A percentile compares a stretch with the other conserved stretches of the same genome.
Evolutionary conservation across 2,329 filamentous ascomycete genomes (phyloP).

Genomic region (Ophiostoma montium): DNA sequence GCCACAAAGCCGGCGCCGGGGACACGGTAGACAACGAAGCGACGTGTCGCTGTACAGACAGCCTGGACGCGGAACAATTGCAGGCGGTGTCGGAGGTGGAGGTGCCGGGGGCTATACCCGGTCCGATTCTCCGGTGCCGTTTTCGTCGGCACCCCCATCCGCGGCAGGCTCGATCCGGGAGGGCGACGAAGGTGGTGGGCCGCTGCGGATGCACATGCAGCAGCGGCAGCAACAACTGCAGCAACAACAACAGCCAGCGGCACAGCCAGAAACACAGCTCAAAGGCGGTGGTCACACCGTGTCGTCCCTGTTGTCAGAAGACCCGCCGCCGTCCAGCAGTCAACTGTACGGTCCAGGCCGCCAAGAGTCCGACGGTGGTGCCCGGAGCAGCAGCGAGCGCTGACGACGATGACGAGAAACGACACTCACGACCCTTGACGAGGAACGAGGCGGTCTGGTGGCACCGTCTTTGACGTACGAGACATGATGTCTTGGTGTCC

Average conservation of each 20-base stretch:
- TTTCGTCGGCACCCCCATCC: constrained; percentile 22
- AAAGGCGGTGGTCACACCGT: constrained; percentile 27
- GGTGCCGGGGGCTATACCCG: constrained; percentile 14
- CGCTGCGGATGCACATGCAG: constrained; percentile 9
- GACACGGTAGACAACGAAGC: constrained; percentile 51
- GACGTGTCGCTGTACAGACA: constrained; percentile 40
- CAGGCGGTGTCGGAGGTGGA: background rate
- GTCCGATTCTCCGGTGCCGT: constrained; percentile 16
- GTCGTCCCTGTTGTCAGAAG: constrained; percentile 29
- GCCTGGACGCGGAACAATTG: background rate
- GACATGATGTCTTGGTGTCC: too few species aligned
- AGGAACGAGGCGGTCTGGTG: too few species aligned
- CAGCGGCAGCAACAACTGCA: constrained; percentile 10
- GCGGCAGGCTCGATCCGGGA: constrained; percentile 23
- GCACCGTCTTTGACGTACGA: too few species aligned
- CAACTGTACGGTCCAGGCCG: constrained; percentile 13
- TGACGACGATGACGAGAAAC: background rate
- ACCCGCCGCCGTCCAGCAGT: constrained; percentile 19
- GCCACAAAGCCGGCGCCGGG: constrained; percentile 37
- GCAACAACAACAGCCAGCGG: constrained; percentile 8
- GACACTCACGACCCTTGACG: background rate
- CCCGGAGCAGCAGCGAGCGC: constrained; percentile 17
- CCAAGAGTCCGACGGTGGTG: constrained; percentile 10
- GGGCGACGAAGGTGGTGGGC: constrained; percentile 18
- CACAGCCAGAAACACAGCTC: constrained; percentile 13